Percentiles rank a stretch among this genome's conserved stretches.
phyloP scores from a whole-genome alignment of 2,329 filamentous ascomycete species.

The Pseudogymnoascus sp. region DNA sequence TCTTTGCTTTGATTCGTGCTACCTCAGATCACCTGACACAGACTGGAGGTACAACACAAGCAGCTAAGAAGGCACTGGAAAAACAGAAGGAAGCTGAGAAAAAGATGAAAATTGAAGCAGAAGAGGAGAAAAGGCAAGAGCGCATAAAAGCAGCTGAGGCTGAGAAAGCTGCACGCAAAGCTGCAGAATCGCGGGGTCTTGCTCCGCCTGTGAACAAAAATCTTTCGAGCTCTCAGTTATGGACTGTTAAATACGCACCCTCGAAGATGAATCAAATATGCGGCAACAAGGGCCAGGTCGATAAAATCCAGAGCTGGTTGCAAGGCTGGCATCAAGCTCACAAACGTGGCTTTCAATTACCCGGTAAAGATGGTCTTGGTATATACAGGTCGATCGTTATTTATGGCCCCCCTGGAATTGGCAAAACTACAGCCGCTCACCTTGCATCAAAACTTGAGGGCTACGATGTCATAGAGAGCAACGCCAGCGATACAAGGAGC shows the following conservation, averaged over 20 bases:
- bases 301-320: constrained; percentile 84
- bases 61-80: constrained; percentile 74
- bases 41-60: constrained; percentile 79
- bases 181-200: constrained; percentile 27
- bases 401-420: constrained; percentile 90
- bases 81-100: constrained; percentile 80
- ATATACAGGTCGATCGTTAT: constrained; percentile 84
- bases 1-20: constrained; percentile 75
- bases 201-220: constrained; percentile 28
- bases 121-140: constrained; percentile 80
- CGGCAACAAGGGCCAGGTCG: constrained; percentile 84
- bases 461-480: constrained; percentile 89
- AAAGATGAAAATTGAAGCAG: constrained; percentile 71
- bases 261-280: constrained; percentile 80
- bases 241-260: constrained; percentile 94
- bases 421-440: constrained; percentile 95
- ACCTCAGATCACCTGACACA: constrained; percentile 53
- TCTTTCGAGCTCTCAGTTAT: constrained; percentile 57
- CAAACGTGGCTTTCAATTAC: constrained; percentile 72
- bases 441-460: constrained; percentile 87
- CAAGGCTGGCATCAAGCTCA: constrained; percentile 71
- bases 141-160: constrained; percentile 45
- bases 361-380: constrained; percentile 77
- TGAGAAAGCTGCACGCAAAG: constrained; percentile 40
- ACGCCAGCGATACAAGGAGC: constrained; percentile 90